Base-by-base conservation (phyloP, 2,329 filamentous ascomycete genomes). In the Colletotrichum musicola region DNA sequence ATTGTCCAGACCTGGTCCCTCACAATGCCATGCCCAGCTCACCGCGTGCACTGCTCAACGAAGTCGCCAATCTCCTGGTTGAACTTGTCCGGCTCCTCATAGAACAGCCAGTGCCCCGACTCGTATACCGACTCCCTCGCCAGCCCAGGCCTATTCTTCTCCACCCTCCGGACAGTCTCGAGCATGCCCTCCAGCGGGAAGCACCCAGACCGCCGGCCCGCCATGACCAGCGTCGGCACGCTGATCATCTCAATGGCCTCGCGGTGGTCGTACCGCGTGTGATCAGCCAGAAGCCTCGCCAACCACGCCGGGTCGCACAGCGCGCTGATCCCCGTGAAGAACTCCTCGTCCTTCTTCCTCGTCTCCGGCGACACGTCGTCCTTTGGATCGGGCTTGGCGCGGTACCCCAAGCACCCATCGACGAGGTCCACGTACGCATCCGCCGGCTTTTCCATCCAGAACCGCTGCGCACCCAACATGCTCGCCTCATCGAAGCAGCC, bases 241-340 rank as follows among this genome's bases (percentile, higher is more conserved):
- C 35, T 66, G 38, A 81, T 77, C 30, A 66, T 63, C 71, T 81
- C 80, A 35, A 78, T 73, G 1, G 79, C 80, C 72, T 82, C 80
- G 44, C 80, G 78, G 71, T 82, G 80, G 59, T 82, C 80, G 62
- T 81, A 82, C 25, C 80, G 68, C 55, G 80, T 82, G 62, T 81
- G 80, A 56, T 82, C 80, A 1, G 77, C 77, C 42, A 82, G 67
- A 66, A 82, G 60, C 59, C 75, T 73, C 27, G 80, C 80, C 22
- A 82, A 71, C 80, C 80, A 82, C 14, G 47, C 68, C n/a, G 73
- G 74, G 30, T 81, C 79, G 70, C 80, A 81, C 42, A 70, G 64
- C 7, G 68, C 71, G 47, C 77, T 80, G 38, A 81, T 78, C 1
- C 61, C 57, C 25, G 72, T 74, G 62, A 82, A 82, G 63, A 81